Base-by-base conservation (phyloP, 768 basidiomycete species). In the Cystoderma amianthinum region DNA sequence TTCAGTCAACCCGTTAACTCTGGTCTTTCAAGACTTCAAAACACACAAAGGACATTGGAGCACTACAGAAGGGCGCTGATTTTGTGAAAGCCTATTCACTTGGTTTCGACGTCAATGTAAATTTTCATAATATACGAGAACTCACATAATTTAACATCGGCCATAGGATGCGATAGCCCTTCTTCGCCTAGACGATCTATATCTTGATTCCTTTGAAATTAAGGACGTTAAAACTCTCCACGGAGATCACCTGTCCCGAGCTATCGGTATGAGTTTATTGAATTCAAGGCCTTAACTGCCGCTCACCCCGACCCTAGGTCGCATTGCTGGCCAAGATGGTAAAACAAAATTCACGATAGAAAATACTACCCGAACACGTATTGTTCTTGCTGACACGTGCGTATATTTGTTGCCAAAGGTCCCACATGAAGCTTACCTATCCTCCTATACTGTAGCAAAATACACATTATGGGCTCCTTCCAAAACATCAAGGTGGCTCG, bases 341-440 rank as follows among this genome's bases (percentile, higher is more conserved):
- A 97, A 97, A 68, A 97, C 94, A 9, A 94, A 96, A 59, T 98
- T 97, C 61, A 93, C 94, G 2, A 98, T 99, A 42, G 96, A 99
- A 68, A 99, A 98, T 54, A 78, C 93, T 2, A 94, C 85, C 50
- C 77, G 95, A 43, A 99, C 96, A 19, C 85, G 96, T n/a, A 97
- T 99, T 43, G 90, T 99, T 35, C 79, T 99, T 32, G 96, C 96
- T 9, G 96, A 99, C 58, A 93, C 92, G 94, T 94, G 55, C 41
- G 87, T 77, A 36, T n/a, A 11, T 12, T 18, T 41, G 41, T 18
- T 19, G 21, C 32, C 3, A 36, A 17, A 39, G 9, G 16, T 28
- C 30, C 12, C 5, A n/a, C n/a, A 12, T 15, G 5, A 11, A 13
- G 5, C 28, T 13, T 12, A 37, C 38, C 46, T 39, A 15, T 47